Base-by-base conservation (phyloP, 2,329 filamentous ascomycete species). In the Diaporthe destruens region DNA sequence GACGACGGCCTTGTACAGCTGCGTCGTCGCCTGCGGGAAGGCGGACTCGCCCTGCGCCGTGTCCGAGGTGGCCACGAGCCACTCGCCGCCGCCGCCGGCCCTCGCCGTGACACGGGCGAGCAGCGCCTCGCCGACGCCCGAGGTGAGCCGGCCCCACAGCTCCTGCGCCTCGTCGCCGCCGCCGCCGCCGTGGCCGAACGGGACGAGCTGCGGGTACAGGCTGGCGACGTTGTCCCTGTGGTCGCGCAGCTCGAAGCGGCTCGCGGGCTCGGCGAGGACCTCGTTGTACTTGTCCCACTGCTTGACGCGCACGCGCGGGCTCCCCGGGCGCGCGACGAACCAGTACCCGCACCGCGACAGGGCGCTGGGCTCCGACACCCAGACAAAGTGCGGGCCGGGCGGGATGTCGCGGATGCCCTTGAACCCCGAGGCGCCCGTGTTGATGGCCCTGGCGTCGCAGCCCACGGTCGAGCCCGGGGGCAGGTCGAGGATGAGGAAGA, bases 201-300 rank as follows among this genome's bases (percentile, higher is more conserved):
- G 82, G 2, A 85, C 77, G n/a, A 89, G 82, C 67, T 80, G 80
- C 1, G 79, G 76, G 73, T 83, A 83, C 20, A 84, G 81, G 3
- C 80, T 75, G 55, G 80, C 79, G 4, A 88, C 77, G 34, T 79
- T 82, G 61, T 84, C 80, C 63, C 80, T 81, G 72, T 87, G 85
- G 34, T 85, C 83, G 20, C 82, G 82, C 20, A 82, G 81, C 76
- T 89, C 87, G n/a, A 80, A 80, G 44, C 80, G 78, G 75, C 80
- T 79, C 6, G 84, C 80, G 34, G 87, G 83, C n/a, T 88, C 85
- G 42, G 81, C 81, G 2, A 91, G 80, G 3, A 86, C 81, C 76
- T 91, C 89, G 76, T 87, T 86, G 77, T 86, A 87, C 36, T 78
- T 81, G 77, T 91, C 86, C 90, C 88, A 90, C 76, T 86, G 84